phyloP scores from a whole-genome alignment of 129 eudicot genomes.

The Cynara cardunculus region DNA sequence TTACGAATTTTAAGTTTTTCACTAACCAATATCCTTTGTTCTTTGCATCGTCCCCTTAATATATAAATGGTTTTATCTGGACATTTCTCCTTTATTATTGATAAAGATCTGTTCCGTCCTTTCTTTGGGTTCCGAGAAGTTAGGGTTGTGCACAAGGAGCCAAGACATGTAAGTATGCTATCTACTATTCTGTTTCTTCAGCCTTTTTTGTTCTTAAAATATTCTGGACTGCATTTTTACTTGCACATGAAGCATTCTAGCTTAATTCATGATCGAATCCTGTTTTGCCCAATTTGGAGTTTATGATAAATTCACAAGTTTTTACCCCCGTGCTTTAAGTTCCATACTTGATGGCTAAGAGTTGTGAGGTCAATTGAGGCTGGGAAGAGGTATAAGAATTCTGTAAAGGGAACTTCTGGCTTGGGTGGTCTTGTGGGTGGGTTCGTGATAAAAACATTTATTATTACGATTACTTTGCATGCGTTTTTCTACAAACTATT shows the following conservation, averaged over 20 bases:
- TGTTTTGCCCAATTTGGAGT: neutral
- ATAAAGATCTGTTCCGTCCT: constrained; percentile 83
- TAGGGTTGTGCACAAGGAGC: constrained; percentile 90
- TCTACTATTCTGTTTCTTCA: neutral
- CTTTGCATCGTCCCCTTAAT: neutral
- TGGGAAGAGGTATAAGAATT: neutral
- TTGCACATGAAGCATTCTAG: neutral
- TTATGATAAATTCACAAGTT: neutral
- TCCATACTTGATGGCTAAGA: neutral
- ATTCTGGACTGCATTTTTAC: neutral
- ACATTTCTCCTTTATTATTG: constrained; percentile 45
- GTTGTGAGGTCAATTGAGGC: neutral
- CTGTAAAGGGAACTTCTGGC: neutral
- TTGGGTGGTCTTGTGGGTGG: neutral
- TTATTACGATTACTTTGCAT: neutral
- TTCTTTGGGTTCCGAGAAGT: constrained; percentile 78
- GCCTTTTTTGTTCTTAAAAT: neutral
- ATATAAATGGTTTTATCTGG: neutral
- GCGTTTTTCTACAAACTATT: neutral
- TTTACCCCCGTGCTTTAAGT: neutral
- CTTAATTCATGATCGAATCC: neutral
- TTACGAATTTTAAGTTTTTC: neutral
- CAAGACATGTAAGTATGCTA: constrained; percentile 68
- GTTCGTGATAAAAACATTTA: neutral
- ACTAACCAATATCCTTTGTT: neutral